Percentiles rank a stretch among this genome's conserved stretches.
Conservation (phyloP, 768 basidiomycete genomes). For the Kwoniella sp. region DNA sequence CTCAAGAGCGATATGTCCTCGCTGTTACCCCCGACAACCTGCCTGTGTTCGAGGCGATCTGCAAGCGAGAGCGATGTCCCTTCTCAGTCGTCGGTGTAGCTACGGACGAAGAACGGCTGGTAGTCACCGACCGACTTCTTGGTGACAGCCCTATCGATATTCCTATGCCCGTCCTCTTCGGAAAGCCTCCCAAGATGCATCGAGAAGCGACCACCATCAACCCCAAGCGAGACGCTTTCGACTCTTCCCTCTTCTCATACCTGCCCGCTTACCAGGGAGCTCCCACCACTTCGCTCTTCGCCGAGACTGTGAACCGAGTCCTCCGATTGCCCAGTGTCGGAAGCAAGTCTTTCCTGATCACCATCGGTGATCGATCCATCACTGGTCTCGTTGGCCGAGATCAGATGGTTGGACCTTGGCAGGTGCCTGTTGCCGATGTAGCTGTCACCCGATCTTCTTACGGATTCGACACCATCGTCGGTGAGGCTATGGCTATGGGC, state of each 20-base stretch:
- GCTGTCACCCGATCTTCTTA: conserved; percentile 94
- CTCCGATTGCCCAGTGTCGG: conserved; percentile 88
- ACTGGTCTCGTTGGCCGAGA: conserved; percentile 93
- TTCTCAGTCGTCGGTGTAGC: conserved; percentile 89
- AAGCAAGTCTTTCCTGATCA: conserved; percentile 96
- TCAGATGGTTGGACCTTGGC: conserved; percentile 99
- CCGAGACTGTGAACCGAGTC: conserved; percentile 73
- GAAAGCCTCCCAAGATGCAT: conserved; percentile 90
- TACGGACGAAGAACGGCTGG: conserved; percentile 75
- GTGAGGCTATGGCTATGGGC: conserved; percentile 99
- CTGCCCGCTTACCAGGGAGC: conserved; percentile 57
- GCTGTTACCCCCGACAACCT: conserved; percentile 72
- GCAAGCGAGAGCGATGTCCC: conserved; percentile 86
- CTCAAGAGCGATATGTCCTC: conserved; percentile 94
- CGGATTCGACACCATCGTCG: conserved; percentile 78
- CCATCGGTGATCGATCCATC: conserved; percentile 92
- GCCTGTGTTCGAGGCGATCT: conserved; percentile 71
- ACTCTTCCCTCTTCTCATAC: conserved; percentile 70
- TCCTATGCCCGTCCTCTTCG: conserved; percentile 93
- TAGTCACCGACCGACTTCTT: conserved; percentile 85
- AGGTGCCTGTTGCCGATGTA: conserved; percentile 95
- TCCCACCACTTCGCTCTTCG: conserved; percentile 60
- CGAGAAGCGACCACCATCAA: conserved; percentile 66
- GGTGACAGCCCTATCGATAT: conserved; percentile 79
- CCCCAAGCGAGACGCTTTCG: conserved; percentile 64